Evolutionary conservation across 768 basidiomycete genomes (phyloP).

Genomic region (Termitomyces sp.): DNA sequence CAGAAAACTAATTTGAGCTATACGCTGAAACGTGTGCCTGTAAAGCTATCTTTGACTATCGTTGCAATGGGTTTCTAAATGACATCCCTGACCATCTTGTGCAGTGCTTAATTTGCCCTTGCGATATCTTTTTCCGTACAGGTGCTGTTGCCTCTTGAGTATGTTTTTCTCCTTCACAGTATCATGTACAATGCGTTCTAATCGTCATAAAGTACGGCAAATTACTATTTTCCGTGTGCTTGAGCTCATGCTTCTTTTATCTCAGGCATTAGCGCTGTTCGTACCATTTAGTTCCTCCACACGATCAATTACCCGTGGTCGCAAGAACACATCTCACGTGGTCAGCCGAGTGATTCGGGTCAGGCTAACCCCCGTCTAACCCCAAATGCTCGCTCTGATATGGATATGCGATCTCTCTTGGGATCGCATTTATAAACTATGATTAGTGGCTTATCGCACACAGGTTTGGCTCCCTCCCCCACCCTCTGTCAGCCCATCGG

Average conservation of each 20-base stretch:
- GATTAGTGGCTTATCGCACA: background rate
- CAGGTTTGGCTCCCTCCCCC: background rate
- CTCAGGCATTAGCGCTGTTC: background rate
- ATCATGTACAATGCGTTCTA: background rate
- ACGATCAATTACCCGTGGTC: background rate
- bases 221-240: background rate
- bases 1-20: background rate
- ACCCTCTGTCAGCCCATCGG: background rate
- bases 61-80: background rate
- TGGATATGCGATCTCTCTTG: background rate
- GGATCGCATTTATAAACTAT: conserved; percentile 3
- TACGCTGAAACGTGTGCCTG: background rate
- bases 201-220: background rate
- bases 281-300: background rate
- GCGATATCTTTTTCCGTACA: background rate
- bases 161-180: background rate
- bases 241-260: background rate
- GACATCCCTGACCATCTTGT: background rate
- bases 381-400: conserved; percentile 2
- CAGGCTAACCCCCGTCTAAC: conserved; percentile 1
- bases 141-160: background rate
- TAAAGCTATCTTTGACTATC: background rate
- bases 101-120: background rate
- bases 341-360: conserved; percentile 1
- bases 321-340: conserved; percentile 2